These are phyloP conservation scores for Phytophthora foliorum DNA, from an alignment of 352 stramenopile species.

Conservation along the genomic window DNA sequence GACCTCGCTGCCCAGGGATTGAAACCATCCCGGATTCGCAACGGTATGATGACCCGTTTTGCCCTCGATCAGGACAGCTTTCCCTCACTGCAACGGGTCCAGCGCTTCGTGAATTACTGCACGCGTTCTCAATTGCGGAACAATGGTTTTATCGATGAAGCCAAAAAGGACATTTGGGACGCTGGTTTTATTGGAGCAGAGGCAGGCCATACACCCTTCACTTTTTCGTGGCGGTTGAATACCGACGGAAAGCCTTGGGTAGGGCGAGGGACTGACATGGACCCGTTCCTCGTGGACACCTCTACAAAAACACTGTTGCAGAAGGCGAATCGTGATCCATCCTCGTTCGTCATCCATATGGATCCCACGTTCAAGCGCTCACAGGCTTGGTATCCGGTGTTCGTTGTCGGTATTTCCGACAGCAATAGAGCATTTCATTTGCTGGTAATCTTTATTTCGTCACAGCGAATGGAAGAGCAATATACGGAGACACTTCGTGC, in stretches of 20 bases:
- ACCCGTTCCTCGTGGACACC: too few relatives aligned
- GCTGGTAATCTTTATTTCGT: too few relatives aligned
- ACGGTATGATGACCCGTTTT: slow-evolving; percentile 6
- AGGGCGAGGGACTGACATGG: too few relatives aligned
- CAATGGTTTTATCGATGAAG: too few relatives aligned
- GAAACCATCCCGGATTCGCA: slow-evolving; percentile 6
- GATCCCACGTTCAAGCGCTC: neutral
- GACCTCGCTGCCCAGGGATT: neutral
- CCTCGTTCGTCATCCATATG: too few relatives aligned
- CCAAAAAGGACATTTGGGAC: slow-evolving; percentile 1
- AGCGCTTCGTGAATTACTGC: slow-evolving; percentile 15
- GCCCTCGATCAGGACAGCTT: neutral
- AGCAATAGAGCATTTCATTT: too few relatives aligned
- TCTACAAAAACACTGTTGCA: too few relatives aligned
- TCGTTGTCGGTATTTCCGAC: too few relatives aligned
- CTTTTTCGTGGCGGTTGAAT: too few relatives aligned
- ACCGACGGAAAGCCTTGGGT: too few relatives aligned
- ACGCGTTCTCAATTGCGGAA: neutral
- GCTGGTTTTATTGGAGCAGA: neutral
- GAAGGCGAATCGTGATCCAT: too few relatives aligned
- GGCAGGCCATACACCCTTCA: neutral
- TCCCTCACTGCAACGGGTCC: neutral
- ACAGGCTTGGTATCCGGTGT: too few relatives aligned
- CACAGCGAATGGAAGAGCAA: slow-evolving; percentile 1
- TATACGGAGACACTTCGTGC: slow-evolving; percentile 3